These are phyloP conservation scores for Fusarium pseudocircinatum DNA, from an alignment of 2,329 filamentous ascomycete genomes.

Conservation along the genomic window DNA sequence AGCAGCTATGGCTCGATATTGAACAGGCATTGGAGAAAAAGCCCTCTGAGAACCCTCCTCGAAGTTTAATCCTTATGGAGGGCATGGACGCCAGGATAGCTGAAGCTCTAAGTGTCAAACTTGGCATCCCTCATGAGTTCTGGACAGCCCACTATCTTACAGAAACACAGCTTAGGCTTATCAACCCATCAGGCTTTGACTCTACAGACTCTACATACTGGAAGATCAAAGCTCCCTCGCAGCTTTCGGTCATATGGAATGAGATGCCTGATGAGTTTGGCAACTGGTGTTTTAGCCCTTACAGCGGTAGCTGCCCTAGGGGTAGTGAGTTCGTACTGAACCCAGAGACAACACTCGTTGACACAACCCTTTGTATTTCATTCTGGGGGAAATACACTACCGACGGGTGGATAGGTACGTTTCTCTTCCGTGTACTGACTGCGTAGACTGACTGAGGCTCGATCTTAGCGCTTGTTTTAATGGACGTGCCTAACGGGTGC, in stretches of 20 bases:
- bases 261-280: neutral
- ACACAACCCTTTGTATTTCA: neutral
- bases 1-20: neutral
- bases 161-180: fast-evolving
- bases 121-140: neutral
- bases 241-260: neutral
- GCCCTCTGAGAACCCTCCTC: neutral
- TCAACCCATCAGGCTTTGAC: neutral
- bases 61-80: neutral
- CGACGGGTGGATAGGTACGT: neutral
- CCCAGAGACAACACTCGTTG: fast-evolving
- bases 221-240: neutral
- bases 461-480: neutral
- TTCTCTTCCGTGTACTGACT: fast-evolving
- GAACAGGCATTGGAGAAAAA: neutral
- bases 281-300: neutral
- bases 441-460: fast-evolving
- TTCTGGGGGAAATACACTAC: neutral
- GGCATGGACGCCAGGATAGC: neutral
- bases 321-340: fast-evolving
- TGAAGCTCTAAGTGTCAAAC: neutral
- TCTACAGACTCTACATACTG: neutral
- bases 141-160: neutral
- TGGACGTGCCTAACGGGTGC: neutral
- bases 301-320: neutral